Percentiles rank a stretch among this genome's conserved stretches.
Conservation (phyloP, 345 rosid genomes). For the Triadica sebifera region DNA sequence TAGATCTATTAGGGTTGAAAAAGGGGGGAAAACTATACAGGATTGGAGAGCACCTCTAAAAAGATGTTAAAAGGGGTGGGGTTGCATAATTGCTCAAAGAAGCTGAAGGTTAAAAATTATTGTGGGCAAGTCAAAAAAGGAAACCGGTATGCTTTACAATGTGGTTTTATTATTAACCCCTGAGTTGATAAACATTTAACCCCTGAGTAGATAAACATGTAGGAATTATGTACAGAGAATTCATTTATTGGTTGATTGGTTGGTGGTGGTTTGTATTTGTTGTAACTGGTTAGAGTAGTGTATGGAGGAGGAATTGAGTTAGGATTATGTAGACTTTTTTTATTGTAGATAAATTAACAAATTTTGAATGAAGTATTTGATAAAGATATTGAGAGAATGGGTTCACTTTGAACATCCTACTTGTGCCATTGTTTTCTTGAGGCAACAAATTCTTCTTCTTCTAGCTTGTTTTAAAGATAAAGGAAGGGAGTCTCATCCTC, state of each 20-base stretch:
- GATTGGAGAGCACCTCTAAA: background rate
- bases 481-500: too few relatives aligned
- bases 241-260: slow-evolving; percentile 53
- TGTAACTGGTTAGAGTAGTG: slow-evolving; percentile 11
- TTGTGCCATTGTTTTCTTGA: too few relatives aligned
- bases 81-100: slow-evolving; percentile 12
- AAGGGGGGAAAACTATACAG: background rate
- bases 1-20: background rate
- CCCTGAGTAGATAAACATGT: slow-evolving; percentile 21
- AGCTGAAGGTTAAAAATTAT: slow-evolving; percentile 11
- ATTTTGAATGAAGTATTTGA: background rate
- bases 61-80: background rate
- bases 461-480: too few relatives aligned
- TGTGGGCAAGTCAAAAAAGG: background rate
- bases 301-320: slow-evolving; percentile 16
- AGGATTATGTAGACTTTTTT: background rate
- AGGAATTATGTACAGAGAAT: slow-evolving; percentile 44
- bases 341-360: background rate
- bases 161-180: too few relatives aligned
- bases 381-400: background rate
- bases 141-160: background rate
- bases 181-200: too few relatives aligned
- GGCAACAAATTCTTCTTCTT: too few relatives aligned
- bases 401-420: too few relatives aligned
- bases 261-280: slow-evolving; percentile 14